These are phyloP conservation scores for Fraxinus angustifolia DNA, from an alignment of 305 asterid genomes.

Conservation along the genomic window DNA sequence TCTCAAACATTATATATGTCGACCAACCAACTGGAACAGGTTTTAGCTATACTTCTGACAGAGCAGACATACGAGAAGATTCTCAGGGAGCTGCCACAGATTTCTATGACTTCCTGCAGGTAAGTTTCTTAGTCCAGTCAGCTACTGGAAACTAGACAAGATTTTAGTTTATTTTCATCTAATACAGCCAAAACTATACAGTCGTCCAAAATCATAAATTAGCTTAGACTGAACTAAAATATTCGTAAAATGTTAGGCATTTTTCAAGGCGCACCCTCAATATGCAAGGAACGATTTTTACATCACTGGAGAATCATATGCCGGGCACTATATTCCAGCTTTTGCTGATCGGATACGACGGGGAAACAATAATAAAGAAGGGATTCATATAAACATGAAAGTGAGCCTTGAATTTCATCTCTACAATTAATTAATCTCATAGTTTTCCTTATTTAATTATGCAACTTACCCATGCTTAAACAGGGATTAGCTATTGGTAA, in stretches of 20 bases:
- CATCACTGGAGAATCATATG: conserved; percentile 59
- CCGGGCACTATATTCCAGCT: conserved; percentile 55
- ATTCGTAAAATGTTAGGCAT: background rate
- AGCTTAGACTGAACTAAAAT: background rate
- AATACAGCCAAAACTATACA: background rate
- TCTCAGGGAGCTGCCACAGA: conserved; percentile 69
- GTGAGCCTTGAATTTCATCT: background rate
- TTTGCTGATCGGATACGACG: conserved; percentile 33
- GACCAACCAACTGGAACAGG: conserved; percentile 95
- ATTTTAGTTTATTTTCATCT: background rate
- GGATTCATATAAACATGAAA: conserved; percentile 33
- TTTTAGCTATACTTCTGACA: conserved; percentile 63
- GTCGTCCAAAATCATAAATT: background rate
- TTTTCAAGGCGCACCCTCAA: background rate
- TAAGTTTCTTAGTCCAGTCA: conserved; percentile 10
- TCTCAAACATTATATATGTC: conserved; percentile 66
- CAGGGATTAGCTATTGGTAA: conserved; percentile 62
- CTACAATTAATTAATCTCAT: background rate
- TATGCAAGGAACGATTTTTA: conserved; percentile 45
- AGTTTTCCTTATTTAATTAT: background rate
- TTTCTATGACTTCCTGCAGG: conserved; percentile 83
- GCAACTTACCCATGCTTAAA: background rate
- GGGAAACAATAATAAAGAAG: conserved; percentile 41
- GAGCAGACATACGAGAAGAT: conserved; percentile 49
- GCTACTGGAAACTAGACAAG: background rate